Evolutionary conservation across 2,329 filamentous ascomycete species (phyloP).

Genomic region (Colletotrichum limetticola): DNA sequence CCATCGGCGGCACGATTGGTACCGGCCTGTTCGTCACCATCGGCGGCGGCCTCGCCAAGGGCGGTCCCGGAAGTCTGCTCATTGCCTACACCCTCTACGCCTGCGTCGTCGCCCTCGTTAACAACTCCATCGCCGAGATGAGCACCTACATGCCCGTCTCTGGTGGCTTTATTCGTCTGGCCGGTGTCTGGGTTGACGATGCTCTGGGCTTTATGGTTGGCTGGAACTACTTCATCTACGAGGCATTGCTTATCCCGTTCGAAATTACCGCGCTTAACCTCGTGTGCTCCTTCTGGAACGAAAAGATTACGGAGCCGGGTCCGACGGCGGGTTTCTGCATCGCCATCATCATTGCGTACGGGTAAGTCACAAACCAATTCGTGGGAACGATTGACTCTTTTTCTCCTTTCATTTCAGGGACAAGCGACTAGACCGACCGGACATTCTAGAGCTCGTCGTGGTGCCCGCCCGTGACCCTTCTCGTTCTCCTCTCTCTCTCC

Average conservation of each 20-base stretch:
- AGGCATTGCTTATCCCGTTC: conserved; percentile 50
- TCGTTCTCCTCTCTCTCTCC: not conserved
- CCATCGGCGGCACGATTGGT: conserved; percentile 59
- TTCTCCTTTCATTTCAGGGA: not conserved
- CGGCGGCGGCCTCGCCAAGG: conserved; percentile 46
- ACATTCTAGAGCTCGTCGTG: conserved; percentile 23
- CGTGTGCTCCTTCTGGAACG: conserved; percentile 40
- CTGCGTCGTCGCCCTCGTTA: conserved; percentile 51
- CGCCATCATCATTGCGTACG: conserved; percentile 35
- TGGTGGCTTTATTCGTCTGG: conserved; percentile 30
- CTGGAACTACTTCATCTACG: conserved; percentile 71
- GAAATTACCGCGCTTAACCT: conserved; percentile 39
- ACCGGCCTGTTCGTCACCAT: conserved; percentile 60
- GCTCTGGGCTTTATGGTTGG: conserved; percentile 65
- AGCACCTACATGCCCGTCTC: conserved; percentile 47
- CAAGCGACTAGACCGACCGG: conserved; percentile 17
- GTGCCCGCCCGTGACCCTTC: conserved; percentile 12
- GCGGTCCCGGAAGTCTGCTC: conserved; percentile 31
- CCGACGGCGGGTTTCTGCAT: conserved; percentile 38
- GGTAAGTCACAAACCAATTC: conserved; percentile 18
- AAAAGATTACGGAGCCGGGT: conserved; percentile 30
- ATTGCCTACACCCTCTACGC: conserved; percentile 33
- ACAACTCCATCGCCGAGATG: conserved; percentile 45
- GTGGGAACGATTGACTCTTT: conserved; percentile 20
- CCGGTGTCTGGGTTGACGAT: conserved; percentile 61